Conservation (phyloP, 768 basidiomycete species). For the Lactarius akahatsu region DNA sequence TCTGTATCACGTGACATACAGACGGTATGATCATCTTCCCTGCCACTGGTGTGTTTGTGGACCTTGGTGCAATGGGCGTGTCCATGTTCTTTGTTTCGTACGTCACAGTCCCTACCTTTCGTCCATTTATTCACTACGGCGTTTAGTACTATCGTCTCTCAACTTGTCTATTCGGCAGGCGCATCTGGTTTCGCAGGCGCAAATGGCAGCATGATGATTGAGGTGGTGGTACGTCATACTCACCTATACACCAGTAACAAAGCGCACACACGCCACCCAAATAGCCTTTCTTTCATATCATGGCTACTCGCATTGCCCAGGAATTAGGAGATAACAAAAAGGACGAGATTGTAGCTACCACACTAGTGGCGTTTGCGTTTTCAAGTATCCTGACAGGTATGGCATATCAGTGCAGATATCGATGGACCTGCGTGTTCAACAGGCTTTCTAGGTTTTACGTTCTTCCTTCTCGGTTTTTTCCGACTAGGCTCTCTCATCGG, state of each 20-base stretch:
- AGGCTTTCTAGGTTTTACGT: conserved; percentile 56
- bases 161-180: conserved; percentile 81
- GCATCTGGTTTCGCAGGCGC: conserved; percentile 88
- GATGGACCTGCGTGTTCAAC: conserved; percentile 13
- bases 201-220: conserved; percentile 98
- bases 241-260: background rate
- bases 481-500: conserved; percentile 84
- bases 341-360: conserved; percentile 82
- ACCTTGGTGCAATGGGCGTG: conserved; percentile 84
- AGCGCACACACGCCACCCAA: background rate
- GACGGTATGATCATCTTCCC: conserved; percentile 98
- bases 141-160: conserved; percentile 67
- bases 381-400: conserved; percentile 84
- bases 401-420: conserved; percentile 21
- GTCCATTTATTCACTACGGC: background rate
- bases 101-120: conserved; percentile 31
- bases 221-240: conserved; percentile 67
- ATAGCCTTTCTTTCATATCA: conserved; percentile 93
- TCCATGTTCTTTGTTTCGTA: conserved; percentile 93
- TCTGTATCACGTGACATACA: conserved; percentile 31
- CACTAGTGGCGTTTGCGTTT: conserved; percentile 83
- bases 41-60: conserved; percentile 71
- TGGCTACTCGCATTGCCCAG: conserved; percentile 71
- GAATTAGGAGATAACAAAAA: conserved; percentile 71
- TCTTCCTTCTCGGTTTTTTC: conserved; percentile 83